Evolutionary conservation across 129 eudicot species (phyloP).

Genomic region (Centella asiatica): DNA sequence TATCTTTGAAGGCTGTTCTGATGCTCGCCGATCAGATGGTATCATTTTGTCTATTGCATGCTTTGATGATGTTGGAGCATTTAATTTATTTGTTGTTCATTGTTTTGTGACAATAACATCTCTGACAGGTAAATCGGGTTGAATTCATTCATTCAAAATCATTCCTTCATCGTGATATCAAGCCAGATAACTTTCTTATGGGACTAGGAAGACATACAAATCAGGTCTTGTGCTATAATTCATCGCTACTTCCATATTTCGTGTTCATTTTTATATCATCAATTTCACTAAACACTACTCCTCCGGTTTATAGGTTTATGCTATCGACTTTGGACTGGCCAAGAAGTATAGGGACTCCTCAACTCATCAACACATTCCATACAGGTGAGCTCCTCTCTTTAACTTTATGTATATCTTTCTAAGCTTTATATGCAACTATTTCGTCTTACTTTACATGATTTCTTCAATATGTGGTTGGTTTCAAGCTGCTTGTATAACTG

Average conservation of each 20-base stretch:
- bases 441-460: neutral
- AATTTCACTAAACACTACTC: neutral
- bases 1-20: constrained; percentile 92
- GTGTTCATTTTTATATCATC: neutral
- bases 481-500: neutral
- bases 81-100: neutral
- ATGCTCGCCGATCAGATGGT: constrained; percentile 99
- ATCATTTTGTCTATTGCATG: constrained; percentile 9
- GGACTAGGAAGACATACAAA: constrained; percentile 99
- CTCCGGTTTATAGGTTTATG: constrained; percentile 49
- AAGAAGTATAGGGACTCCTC: constrained; percentile 95
- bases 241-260: neutral
- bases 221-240: constrained; percentile 45
- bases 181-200: constrained; percentile 99
- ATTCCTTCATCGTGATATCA: constrained; percentile 90
- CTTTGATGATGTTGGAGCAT: neutral
- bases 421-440: neutral
- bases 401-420: no score
- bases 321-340: constrained; percentile 95
- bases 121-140: constrained; percentile 69
- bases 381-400: constrained; percentile 70
- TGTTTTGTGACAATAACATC: constrained; percentile 1
- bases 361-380: constrained; percentile 92
- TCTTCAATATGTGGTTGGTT: neutral
- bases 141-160: constrained; percentile 88